phyloP scores from a whole-genome alignment of 495 filamentous ascomycete genomes.

The Neurospora pannonica region DNA sequence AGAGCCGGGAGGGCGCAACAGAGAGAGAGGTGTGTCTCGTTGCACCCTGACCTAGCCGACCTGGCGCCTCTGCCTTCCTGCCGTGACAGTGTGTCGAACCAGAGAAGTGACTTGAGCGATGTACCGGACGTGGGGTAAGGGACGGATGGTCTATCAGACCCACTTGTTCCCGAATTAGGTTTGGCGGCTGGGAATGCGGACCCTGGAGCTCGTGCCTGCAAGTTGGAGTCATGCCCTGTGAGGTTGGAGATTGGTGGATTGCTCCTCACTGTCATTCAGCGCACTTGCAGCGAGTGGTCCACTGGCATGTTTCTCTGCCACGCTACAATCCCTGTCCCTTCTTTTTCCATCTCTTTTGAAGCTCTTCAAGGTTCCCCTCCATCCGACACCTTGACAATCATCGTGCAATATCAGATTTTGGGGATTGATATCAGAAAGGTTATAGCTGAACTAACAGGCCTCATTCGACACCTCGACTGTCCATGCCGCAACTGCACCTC shows the following conservation, averaged over 20 bases:
- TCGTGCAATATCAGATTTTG: not conserved
- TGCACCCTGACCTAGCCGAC: not conserved
- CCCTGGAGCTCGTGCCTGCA: not conserved
- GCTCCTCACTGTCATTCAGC: not conserved
- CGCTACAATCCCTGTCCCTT: not conserved
- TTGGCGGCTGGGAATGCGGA: not conserved
- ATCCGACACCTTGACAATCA: not conserved
- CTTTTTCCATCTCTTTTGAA: not conserved
- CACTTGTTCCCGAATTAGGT: not conserved
- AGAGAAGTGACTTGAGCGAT: not conserved
- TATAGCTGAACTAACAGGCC: not conserved
- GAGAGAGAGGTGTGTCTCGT: not conserved
- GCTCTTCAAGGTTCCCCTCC: not conserved
- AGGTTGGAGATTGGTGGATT: not conserved
- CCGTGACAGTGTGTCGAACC: not conserved
- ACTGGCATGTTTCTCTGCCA: conserved; percentile 1
- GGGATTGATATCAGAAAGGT: not conserved
- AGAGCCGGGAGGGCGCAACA: not conserved
- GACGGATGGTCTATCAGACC: not conserved
- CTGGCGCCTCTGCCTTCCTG: not conserved
- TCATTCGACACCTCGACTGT: not conserved
- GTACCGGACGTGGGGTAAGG: conserved; percentile 6
- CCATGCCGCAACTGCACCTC: not conserved
- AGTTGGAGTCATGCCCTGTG: not conserved
- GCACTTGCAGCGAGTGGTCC: not conserved